Conservation (phyloP, 495 filamentous ascomycete genomes). For the Neurospora sp. region DNA sequence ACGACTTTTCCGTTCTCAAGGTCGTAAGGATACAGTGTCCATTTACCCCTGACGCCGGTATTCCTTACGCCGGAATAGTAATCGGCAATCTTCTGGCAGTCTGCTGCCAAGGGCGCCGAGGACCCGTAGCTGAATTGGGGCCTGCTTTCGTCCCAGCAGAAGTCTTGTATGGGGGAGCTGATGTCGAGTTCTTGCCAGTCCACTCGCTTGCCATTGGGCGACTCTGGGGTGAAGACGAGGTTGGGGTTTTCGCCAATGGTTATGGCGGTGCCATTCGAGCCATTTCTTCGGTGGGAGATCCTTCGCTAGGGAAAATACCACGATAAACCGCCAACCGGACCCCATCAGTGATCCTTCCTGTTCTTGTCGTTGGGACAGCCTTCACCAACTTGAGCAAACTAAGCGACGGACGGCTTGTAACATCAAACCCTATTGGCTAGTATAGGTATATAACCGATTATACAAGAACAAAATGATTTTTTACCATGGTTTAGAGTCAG, state of each 20-base stretch:
- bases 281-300: no score
- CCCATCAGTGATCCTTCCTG: neutral
- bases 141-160: neutral
- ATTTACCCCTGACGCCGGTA: constrained; percentile 7
- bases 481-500: neutral
- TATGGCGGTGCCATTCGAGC: constrained; percentile 14
- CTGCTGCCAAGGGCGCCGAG: neutral
- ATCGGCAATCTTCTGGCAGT: neutral
- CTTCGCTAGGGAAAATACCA: neutral
- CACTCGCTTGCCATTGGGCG: neutral
- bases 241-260: neutral
- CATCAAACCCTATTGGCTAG: neutral
- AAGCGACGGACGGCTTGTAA: no score
- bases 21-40: neutral
- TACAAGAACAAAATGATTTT: neutral
- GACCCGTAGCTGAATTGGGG: neutral
- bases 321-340: neutral
- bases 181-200: neutral
- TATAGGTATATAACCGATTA: neutral
- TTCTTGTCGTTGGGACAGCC: neutral
- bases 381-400: neutral
- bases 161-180: neutral
- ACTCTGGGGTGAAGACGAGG: neutral
- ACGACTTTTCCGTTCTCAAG: neutral
- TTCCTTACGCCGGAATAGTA: constrained; percentile 16